Percentiles rank a stretch among this genome's conserved stretches.
These are phyloP conservation scores for Yamadazyma dushanensis DNA, from an alignment of 1,139 yeast genomes.

Conservation along the genomic window DNA sequence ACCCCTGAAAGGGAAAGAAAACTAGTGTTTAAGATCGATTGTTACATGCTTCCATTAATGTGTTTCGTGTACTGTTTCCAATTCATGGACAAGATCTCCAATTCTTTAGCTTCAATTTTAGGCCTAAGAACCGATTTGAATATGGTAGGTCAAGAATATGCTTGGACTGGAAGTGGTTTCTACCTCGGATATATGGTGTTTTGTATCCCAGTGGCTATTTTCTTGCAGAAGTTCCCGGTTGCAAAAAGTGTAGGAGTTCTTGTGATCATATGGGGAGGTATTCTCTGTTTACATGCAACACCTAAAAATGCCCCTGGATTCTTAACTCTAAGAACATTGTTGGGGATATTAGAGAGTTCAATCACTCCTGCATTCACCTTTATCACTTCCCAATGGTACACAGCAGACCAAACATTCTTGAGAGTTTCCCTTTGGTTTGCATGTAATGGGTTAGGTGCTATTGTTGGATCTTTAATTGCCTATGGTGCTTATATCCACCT, in stretches of 20 bases:
- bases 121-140: constrained; percentile 51
- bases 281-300: constrained; percentile 28
- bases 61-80: constrained; percentile 57
- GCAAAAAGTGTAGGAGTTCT: constrained; percentile 26
- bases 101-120: constrained; percentile 59
- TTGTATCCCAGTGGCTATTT: constrained; percentile 45
- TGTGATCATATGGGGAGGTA: constrained; percentile 31
- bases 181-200: constrained; percentile 55
- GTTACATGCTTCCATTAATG: constrained; percentile 54
- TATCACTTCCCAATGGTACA: constrained; percentile 36
- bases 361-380: constrained; percentile 59
- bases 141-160: constrained; percentile 52
- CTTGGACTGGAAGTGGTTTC: constrained; percentile 60
- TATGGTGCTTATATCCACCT: constrained; percentile 21
- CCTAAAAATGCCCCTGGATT: constrained; percentile 30
- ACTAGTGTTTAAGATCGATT: constrained; percentile 35
- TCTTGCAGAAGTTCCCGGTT: constrained; percentile 40
- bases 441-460: constrained; percentile 31
- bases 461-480: constrained; percentile 29
- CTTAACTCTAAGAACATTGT: constrained; percentile 28
- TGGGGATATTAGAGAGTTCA: constrained; percentile 59
- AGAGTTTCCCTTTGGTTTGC: constrained; percentile 31
- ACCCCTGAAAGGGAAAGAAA: constrained; percentile 19
- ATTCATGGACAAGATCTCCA: constrained; percentile 65
- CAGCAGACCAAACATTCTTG: constrained; percentile 23